Percentiles rank a stretch among this genome's conserved stretches.
These are phyloP conservation scores for Umbelopsis vinacea DNA, from an alignment of 192 early-diverging fungal genomes.

Conservation along the genomic window DNA sequence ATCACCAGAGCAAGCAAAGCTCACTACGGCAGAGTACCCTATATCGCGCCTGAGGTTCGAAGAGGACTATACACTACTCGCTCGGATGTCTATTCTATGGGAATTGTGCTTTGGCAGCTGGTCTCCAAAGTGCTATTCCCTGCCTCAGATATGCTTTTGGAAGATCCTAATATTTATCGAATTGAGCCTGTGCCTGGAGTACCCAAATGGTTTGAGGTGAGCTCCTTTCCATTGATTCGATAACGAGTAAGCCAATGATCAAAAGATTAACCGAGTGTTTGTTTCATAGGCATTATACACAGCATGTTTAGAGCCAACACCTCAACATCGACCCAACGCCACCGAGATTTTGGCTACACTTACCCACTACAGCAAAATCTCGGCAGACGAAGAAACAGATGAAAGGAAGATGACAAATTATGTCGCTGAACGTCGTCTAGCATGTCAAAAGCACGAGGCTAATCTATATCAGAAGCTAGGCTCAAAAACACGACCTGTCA, in stretches of 20 bases:
- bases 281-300: constrained; percentile 18
- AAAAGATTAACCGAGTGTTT: neutral
- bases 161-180: constrained; percentile 25
- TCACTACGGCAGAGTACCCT: constrained; percentile 57
- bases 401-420: constrained; percentile 31
- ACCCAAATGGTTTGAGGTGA: constrained; percentile 37
- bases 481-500: constrained; percentile 21
- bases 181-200: constrained; percentile 37
- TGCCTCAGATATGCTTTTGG: constrained; percentile 32
- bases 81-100: constrained; percentile 59
- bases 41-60: constrained; percentile 57
- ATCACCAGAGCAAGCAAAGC: constrained; percentile 47
- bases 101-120: constrained; percentile 58
- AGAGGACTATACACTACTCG: constrained; percentile 52
- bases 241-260: neutral
- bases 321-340: constrained; percentile 36
- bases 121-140: constrained; percentile 44
- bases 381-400: neutral
- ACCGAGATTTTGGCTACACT: constrained; percentile 20
- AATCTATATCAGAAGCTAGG: constrained; percentile 29
- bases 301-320: constrained; percentile 32
- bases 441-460: constrained; percentile 28
- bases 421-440: constrained; percentile 34
- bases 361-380: constrained; percentile 1
- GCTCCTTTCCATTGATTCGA: neutral